Conservation (phyloP, 2,329 filamentous ascomycete species). For the Didymella glomerata region DNA sequence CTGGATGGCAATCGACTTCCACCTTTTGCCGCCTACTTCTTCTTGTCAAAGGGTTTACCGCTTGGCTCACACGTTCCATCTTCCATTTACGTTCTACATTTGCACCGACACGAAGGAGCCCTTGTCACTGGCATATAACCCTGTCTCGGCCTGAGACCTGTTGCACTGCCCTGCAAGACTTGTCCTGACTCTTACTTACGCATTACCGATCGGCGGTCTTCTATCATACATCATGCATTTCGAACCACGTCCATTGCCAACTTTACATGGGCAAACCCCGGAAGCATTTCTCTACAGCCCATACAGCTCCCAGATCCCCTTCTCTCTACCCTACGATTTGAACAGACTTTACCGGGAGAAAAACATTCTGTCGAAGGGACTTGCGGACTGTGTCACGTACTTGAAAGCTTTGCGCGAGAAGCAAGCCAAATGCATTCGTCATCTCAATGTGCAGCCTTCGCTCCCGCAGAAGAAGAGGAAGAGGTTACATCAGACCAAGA, state of each 20-base stretch:
- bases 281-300: neutral
- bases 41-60: constrained; percentile 6
- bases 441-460: constrained; percentile 25
- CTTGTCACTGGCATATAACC: constrained; percentile 12
- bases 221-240: constrained; percentile 2
- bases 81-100: neutral
- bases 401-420: constrained; percentile 45
- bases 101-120: neutral
- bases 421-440: constrained; percentile 37
- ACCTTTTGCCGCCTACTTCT: neutral
- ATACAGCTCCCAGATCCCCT: neutral
- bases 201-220: neutral
- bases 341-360: constrained; percentile 34
- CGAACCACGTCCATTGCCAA: neutral
- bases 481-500: constrained; percentile 40
- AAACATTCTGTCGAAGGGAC: constrained; percentile 35
- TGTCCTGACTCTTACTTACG: constrained; percentile 3
- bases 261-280: neutral
- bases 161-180: neutral
- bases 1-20: constrained; percentile 10
- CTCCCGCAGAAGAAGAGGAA: constrained; percentile 40
- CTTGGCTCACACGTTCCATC: constrained; percentile 6
- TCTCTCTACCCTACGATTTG: neutral
- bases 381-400: constrained; percentile 45
- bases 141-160: constrained; percentile 8